Percentiles rank a stretch among this genome's conserved stretches.
Evolutionary conservation across 176 grass and related monocot species (phyloP).

Genomic region (Zoysia japonica): DNA sequence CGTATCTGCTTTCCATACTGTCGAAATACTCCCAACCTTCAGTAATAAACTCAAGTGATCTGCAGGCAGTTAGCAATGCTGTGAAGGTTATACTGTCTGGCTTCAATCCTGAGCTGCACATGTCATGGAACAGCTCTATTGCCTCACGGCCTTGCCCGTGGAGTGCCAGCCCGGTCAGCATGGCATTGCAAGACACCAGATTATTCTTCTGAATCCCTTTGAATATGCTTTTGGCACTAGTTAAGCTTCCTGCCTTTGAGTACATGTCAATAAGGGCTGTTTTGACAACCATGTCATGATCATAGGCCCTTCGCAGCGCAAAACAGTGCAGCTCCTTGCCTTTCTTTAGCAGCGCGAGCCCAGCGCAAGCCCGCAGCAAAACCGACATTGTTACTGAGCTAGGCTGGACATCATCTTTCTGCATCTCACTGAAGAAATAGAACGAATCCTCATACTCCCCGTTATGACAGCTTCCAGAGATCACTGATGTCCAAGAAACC

Average conservation of each 20-base stretch:
- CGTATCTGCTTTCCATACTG: conserved; percentile 56
- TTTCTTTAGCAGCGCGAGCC: conserved; percentile 58
- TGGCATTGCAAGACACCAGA: conserved; percentile 71
- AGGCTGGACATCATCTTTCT: conserved; percentile 56
- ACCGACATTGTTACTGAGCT: conserved; percentile 56
- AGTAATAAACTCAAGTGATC: conserved; percentile 57
- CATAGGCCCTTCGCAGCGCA: conserved; percentile 45
- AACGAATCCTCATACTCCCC: conserved; percentile 58
- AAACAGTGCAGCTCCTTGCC: conserved; percentile 80
- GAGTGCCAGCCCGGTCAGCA: conserved; percentile 68
- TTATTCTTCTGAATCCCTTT: conserved; percentile 56
- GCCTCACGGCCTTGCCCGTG: conserved; percentile 57
- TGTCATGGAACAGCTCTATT: conserved; percentile 58
- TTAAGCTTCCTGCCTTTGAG: conserved; percentile 59
- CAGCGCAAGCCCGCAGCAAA: conserved; percentile 64
- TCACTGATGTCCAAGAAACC: conserved; percentile 71
- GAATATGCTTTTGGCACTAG: conserved; percentile 49
- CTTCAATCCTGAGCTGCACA: conserved; percentile 56
- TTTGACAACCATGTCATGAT: conserved; percentile 48
- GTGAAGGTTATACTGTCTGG: conserved; percentile 81
- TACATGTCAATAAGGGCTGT: conserved; percentile 81
- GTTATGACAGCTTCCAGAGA: conserved; percentile 68
- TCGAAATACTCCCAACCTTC: conserved; percentile 86
- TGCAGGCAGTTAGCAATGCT: conserved; percentile 74
- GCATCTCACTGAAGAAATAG: conserved; percentile 69